phyloP scores from a whole-genome alignment of 441 rosid genomes.

The Pelargonium citronellum region DNA sequence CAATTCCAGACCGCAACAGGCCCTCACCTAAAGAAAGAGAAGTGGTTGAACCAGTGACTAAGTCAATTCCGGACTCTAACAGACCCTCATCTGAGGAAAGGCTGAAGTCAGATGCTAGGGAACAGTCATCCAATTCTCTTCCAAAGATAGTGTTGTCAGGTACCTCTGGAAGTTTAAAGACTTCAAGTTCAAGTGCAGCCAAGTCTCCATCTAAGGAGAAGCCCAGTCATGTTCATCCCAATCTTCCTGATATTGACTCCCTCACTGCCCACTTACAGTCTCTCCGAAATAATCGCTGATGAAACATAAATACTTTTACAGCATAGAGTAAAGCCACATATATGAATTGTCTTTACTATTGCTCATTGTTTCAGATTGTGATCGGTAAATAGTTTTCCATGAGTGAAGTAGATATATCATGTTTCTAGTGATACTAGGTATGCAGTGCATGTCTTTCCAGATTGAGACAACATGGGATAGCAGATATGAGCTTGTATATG shows the following conservation, averaged over 20 bases:
- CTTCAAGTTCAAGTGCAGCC: neutral
- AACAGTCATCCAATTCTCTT: slow-evolving; percentile 23
- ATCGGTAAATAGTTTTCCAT: no score
- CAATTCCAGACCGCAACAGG: no score
- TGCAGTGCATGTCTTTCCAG: no score
- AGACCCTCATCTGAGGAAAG: slow-evolving; percentile 21
- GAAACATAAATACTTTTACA: neutral
- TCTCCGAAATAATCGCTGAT: neutral
- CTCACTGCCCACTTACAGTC: slow-evolving; percentile 4
- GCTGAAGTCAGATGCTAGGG: slow-evolving; percentile 25
- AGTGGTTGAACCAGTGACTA: no score
- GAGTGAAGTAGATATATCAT: no score
- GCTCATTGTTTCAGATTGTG: no score
- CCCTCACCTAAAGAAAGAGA: no score
- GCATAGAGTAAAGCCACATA: neutral
- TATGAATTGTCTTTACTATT: no score
- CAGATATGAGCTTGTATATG: no score
- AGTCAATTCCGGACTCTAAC: slow-evolving; percentile 10
- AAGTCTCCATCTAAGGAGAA: neutral
- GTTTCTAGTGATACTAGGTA: no score
- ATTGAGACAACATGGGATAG: no score
- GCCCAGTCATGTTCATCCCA: slow-evolving; percentile 5
- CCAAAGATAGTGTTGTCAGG: slow-evolving; percentile 23
- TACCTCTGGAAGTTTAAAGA: neutral
- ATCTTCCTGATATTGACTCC: neutral